These are phyloP conservation scores for Penicillium cosmopolitanum DNA, from an alignment of 495 filamentous ascomycete genomes.

Conservation along the genomic window DNA sequence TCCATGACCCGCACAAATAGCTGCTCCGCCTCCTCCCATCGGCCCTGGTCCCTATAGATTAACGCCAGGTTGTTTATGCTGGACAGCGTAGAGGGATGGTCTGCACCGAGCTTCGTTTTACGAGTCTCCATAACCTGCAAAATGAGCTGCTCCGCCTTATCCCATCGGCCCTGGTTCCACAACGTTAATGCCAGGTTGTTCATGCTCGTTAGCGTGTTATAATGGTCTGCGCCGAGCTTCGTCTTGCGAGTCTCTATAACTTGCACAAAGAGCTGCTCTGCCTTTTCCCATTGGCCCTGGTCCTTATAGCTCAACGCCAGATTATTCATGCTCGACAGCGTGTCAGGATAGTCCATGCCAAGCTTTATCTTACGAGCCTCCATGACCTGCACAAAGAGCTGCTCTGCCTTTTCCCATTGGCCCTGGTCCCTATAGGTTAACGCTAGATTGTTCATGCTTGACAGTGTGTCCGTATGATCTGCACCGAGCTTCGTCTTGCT, in stretches of 20 bases:
- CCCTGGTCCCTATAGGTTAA: conserved; percentile 1
- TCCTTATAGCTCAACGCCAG: too few relatives aligned
- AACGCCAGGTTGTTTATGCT: not conserved
- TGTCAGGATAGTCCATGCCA: not conserved
- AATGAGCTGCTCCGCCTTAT: not conserved
- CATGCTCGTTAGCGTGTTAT: not conserved
- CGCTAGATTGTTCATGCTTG: not conserved
- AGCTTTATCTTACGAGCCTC: not conserved
- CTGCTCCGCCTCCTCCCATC: not conserved
- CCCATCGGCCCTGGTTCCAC: not conserved
- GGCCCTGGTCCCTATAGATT: conserved; percentile 1
- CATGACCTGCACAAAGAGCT: not conserved
- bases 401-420: not conserved
- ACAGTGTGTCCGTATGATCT: conserved; percentile 6
- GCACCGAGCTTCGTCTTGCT: not conserved
- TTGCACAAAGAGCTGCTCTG: conserved; percentile 10
- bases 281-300: conserved; percentile 6
- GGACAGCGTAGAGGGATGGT: not conserved
- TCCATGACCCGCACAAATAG: not conserved
- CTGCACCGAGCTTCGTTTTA: not conserved
- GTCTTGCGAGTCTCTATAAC: too few relatives aligned
- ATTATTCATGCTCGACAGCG: not conserved
- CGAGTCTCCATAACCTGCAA: not conserved
- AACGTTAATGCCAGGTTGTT: not conserved
- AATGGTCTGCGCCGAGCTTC: too few relatives aligned